Conservation (phyloP, 306 rosid species). For the Quercus bicolor region DNA sequence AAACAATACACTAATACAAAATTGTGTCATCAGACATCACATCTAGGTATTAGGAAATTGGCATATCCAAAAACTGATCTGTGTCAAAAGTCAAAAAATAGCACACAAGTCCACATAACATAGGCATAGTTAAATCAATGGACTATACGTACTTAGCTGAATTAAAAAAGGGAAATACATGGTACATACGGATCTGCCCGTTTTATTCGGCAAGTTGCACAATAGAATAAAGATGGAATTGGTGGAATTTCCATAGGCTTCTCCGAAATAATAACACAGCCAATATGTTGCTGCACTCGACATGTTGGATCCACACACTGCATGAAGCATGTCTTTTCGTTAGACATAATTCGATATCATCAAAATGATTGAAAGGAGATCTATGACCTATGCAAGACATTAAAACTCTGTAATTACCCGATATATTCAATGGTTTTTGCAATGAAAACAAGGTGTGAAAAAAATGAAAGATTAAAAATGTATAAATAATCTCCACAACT, state of each 20-base stretch:
- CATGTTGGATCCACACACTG: background rate
- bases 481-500: background rate
- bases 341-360: background rate
- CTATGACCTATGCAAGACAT: background rate
- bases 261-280: background rate
- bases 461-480: background rate
- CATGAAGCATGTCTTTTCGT: background rate
- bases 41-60: background rate
- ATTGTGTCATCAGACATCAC: background rate
- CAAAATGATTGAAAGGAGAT: background rate
- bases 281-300: background rate
- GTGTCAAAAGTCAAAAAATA: background rate
- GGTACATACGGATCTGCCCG: conserved; percentile 9
- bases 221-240: background rate
- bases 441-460: background rate
- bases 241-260: background rate
- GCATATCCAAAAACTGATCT: background rate
- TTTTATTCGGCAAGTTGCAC: background rate
- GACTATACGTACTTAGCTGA: background rate
- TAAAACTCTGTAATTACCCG: background rate
- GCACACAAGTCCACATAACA: no score
- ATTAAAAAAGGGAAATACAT: background rate
- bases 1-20: background rate
- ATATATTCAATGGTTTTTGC: background rate
- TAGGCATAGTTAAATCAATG: background rate